These are phyloP conservation scores for Zygosaccharomyces kombuchaensis DNA, from an alignment of 805 yeast species.

Conservation along the genomic window DNA sequence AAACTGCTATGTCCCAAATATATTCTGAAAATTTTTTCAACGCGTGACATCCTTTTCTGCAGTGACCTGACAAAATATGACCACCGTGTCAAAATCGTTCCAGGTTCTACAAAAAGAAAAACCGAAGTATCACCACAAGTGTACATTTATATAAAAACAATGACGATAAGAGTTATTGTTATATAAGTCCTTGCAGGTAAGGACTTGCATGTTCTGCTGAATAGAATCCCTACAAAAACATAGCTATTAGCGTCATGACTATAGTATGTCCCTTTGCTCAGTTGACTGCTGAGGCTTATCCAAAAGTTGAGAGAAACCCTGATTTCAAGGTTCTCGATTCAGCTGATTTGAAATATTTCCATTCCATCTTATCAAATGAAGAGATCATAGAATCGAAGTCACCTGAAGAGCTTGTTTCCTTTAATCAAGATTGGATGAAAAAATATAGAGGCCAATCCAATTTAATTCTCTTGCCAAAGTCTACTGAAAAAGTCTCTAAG, in stretches of 20 bases:
- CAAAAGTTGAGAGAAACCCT: slow-evolving; percentile 46
- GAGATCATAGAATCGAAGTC: slow-evolving; percentile 13
- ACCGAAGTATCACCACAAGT: background rate
- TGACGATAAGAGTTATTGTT: background rate
- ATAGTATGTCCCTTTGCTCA: slow-evolving; percentile 11
- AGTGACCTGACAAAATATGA: background rate
- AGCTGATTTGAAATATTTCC: slow-evolving; percentile 54
- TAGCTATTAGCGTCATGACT: slow-evolving; percentile 9
- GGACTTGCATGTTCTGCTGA: background rate
- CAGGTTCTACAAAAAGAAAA: background rate
- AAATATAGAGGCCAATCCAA: slow-evolving; percentile 77
- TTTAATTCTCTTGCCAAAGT: slow-evolving; percentile 70
- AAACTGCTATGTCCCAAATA: background rate
- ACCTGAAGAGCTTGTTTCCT: slow-evolving; percentile 14
- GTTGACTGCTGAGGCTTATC: slow-evolving; percentile 65
- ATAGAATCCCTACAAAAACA: background rate
- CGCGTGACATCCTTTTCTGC: slow-evolving; percentile 4
- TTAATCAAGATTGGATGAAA: slow-evolving; percentile 83
- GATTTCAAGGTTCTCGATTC: slow-evolving; percentile 47
- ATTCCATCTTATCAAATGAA: slow-evolving; percentile 44
- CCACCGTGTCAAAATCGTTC: slow-evolving; percentile 3
- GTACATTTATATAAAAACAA: background rate
- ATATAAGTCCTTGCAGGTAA: background rate
- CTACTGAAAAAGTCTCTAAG: slow-evolving; percentile 65
- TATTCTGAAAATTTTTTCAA: background rate